Base-by-base conservation (phyloP, 805 yeast species). In the Pichia occidentalis region DNA sequence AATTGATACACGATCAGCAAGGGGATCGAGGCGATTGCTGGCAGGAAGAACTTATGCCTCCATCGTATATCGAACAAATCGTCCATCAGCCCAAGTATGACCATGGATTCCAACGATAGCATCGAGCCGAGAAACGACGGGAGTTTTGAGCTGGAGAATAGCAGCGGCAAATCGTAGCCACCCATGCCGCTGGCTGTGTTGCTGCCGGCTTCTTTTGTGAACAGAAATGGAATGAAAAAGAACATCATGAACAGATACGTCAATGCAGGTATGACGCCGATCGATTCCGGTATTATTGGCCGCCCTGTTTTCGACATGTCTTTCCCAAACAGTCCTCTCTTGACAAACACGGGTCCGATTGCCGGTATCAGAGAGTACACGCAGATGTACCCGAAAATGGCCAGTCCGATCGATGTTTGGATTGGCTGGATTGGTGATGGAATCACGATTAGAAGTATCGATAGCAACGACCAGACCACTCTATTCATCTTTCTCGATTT, bases 11-110 rank as follows among this genome's bases (percentile, higher is more conserved):
- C 95, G 13, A 90, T 74, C 42, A 92, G 68, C 50, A 92, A 67
- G 5, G 99, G 99, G 30, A 92, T 77, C 2, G 95, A 80, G 0
- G 96, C 96, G 38, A 92, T 76, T 0, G 95, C 95, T 0, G 99
- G 99, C 48, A 92, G 57, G 52, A 92, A 86, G 63, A 92, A 86
- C 67, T 92, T 92, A 64, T 92, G 95, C 55, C 99, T 71, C 99
- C 99, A 92, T 50, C 95, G 73, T 46, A 92, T 77, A 60, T 92
- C 99, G 54, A 92, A 92, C 51, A 92, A 68, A 64, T 92, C 98
- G 60, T 92, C 98, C 33, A 94, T 82, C 22, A 92, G 69, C 0
- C 98, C 98, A 30, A 92, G 65, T 29, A 92, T 64, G 12, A 87
- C 70, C 57, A 92, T 88, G 47, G 86, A 75, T 60, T 86, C 86